Base-by-base conservation (phyloP, 257 asterid genomes). In the Buddleja alternifolia region DNA sequence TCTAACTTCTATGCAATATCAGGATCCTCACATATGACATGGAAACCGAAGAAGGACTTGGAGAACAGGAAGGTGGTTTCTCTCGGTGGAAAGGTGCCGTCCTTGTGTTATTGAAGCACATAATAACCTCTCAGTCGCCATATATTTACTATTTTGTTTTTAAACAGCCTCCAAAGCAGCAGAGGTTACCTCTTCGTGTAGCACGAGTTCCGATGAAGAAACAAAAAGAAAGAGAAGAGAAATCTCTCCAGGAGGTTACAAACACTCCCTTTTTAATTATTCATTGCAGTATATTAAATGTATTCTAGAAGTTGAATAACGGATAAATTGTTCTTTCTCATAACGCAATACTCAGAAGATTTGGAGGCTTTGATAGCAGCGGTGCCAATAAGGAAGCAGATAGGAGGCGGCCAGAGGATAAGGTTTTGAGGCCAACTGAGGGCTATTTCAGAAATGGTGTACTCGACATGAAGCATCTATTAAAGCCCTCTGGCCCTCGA, bases 381-480 rank as follows among this genome's bases (percentile, higher is more conserved):
- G 69, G 81, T 70, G 32, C 66, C 15, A 83, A 78, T 73, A 84
- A 68, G 74, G 56, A 37, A 37, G 42, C 29, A 4, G 87, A 84
- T 53, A 84, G 82, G 72, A 83, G 86, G 19, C 80, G 76, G 55
- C 88, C 90, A 4, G 97, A 88, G 79, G 89, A 84, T 36, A 78
- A 86, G 73, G 81, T 87, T 61, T 72, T 90, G 80, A 88, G 67
- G 84, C 69, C 99, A 0, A 83, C 81, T 10, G 91, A 68, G 61
- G 99, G 96, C 25, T 40, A 75, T 74, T 90, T 93, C 75, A 88
- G 85, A 77, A 88, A 93, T 21, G 96, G 99, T 1, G 86, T 93
- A 61, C 96, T 93, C 65, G 83, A 93, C 69, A 97, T 90, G 32
- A 83, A 83, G 50, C 81, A 81, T 67, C 60, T 90, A n/a, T 70